A percentile compares a stretch with the other conserved stretches of the same genome.
Conservation (phyloP, 2,329 filamentous ascomycete species). For the Volutella citrinella region DNA sequence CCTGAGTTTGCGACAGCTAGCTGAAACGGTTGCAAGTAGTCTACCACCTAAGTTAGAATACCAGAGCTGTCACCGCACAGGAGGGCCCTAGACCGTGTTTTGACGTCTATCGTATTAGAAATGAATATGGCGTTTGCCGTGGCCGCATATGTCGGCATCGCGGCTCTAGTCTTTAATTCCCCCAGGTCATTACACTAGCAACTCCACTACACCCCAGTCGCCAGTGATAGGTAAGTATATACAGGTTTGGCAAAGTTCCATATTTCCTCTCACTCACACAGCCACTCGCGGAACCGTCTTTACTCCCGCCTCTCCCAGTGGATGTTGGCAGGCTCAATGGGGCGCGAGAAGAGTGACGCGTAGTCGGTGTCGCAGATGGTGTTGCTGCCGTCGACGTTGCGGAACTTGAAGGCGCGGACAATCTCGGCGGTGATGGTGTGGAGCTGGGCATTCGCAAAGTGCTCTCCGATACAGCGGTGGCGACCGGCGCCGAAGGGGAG, state of each 20-base stretch:
- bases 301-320: slow-evolving; percentile 69
- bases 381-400: slow-evolving; percentile 68
- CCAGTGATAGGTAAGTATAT: slow-evolving; percentile 22
- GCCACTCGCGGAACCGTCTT: slow-evolving; percentile 3
- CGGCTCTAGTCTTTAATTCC: too few relatives aligned
- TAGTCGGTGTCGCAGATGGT: slow-evolving; percentile 68
- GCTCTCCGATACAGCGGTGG: slow-evolving; percentile 94
- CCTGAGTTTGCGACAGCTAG: too few relatives aligned
- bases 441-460: slow-evolving; percentile 91
- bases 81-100: too few relatives aligned
- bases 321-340: slow-evolving; percentile 67
- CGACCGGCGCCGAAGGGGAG: slow-evolving; percentile 91
- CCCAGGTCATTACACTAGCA: slow-evolving; percentile 23
- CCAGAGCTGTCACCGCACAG: too few relatives aligned
- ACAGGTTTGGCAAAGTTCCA: slow-evolving; percentile 19
- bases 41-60: too few relatives aligned
- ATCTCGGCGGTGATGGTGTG: slow-evolving; percentile 78
- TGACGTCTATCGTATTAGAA: too few relatives aligned
- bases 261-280: slow-evolving; percentile 10
- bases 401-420: slow-evolving; percentile 77
- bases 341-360: slow-evolving; percentile 69
- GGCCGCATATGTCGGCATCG: too few relatives aligned
- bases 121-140: too few relatives aligned
- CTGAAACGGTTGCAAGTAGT: too few relatives aligned
- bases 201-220: slow-evolving; percentile 22